Evolutionary conservation across 495 filamentous ascomycete genomes (phyloP), one percentile per base, ranked within the genome.

Genomic region (Choiromyces venosus): DNA sequence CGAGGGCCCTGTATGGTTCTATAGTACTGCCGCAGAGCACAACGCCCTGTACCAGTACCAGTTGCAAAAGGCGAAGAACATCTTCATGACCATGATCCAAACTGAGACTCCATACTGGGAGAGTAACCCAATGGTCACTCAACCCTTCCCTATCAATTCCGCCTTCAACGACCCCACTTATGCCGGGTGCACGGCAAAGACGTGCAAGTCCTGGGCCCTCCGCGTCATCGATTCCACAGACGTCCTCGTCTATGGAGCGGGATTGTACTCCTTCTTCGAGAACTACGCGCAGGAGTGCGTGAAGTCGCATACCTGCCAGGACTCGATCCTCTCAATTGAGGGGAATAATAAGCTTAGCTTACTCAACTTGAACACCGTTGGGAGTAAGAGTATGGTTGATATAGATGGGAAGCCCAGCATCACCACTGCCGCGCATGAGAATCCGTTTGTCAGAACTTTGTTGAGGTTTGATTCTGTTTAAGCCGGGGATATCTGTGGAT

Each of bases 101-200:
- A 90, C 92, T 29, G 94, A 98, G 82, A 97, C 94, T 1, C 91
- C 94, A 18, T 97, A 98, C 85, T 93, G 89, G 85, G 93, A 96
- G 83, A 86, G 88, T 79, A 97, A 97, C 85, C 94, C 94, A 0
- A 86, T 87, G 74, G 88, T 93, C 2, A 85, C 90, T 21, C 83
- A 83, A 33, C 90, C 92, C 7, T 93, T 91, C 84, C 85, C 87
- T 0, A 83, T 88, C 29, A 87, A 92, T 71, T 52, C 85, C 46
- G 83, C 83, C 8, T 95, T 85, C 83, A 86, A 85, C 74, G 94
- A 98, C 79, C 94, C 94, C 0, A 87, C 88, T 78, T 97, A 94
- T 83, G 82, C 84, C 2, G 80, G 82, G 35, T 90, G 87, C 80
- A 92, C 86, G 71, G 86, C 84, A 16, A 83, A 84, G 29, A 85